phyloP scores from a whole-genome alignment of 441 rosid genomes.

The Populus hybrid region DNA sequence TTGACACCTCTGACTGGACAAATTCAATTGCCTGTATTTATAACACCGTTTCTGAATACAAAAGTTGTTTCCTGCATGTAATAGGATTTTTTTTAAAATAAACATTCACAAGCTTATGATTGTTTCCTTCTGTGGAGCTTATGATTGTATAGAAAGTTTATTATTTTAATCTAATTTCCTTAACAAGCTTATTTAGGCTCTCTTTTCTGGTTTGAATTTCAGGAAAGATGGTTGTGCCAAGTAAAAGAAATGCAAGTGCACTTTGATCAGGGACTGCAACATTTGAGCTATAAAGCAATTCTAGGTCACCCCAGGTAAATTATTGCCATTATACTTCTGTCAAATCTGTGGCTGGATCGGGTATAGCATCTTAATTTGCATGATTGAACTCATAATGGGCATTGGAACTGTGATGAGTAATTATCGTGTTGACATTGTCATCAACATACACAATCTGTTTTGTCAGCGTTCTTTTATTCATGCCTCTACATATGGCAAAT shows the following conservation, averaged over 20 bases:
- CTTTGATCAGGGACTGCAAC: conserved; percentile 66
- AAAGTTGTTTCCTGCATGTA: not conserved
- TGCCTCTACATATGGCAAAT: not conserved
- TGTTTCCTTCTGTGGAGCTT: not conserved
- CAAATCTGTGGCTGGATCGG: not conserved
- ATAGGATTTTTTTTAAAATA: not conserved
- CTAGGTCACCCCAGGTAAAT: conserved; percentile 26
- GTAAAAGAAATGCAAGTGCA: conserved; percentile 70
- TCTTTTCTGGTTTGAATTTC: not conserved
- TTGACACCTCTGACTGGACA: not conserved
- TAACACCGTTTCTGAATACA: not conserved
- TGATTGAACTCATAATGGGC: not conserved
- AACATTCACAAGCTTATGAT: too few species aligned
- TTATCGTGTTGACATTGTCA: not conserved
- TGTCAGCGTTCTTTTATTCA: not conserved
- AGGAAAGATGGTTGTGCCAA: conserved; percentile 47
- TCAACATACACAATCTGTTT: not conserved
- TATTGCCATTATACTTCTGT: not conserved
- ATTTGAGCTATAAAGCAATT: conserved; percentile 31
- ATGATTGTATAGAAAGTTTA: not conserved
- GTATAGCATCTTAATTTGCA: not conserved
- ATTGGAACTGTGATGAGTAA: not conserved
- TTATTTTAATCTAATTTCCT: not conserved
- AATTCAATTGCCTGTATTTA: not conserved
- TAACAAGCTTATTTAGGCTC: not conserved